phyloP scores from a whole-genome alignment of 1,284 basidiomycete genomes.

The Paramarasmius palmivorus region DNA sequence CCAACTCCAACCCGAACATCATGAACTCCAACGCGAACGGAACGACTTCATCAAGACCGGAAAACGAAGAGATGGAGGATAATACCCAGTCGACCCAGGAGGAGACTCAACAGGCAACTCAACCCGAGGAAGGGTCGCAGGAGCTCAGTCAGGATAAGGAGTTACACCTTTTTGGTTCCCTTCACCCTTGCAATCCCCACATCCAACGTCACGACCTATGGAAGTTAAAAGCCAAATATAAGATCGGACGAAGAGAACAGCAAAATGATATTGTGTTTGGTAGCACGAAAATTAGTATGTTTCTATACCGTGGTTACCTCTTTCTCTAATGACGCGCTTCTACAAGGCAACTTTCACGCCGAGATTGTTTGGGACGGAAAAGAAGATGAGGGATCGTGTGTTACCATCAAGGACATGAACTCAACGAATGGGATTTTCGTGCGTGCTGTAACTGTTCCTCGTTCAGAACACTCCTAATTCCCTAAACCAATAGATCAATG shows the following conservation, averaged over 20 bases:
- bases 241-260: slow-evolving; percentile 55
- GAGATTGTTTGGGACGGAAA: slow-evolving; percentile 66
- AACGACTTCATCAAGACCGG: not conserved
- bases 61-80: not conserved
- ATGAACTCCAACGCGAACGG: not conserved
- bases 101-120: slow-evolving; percentile 47
- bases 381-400: slow-evolving; percentile 49
- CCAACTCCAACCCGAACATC: too few species aligned
- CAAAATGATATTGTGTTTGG: slow-evolving; percentile 59
- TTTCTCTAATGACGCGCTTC: not conserved
- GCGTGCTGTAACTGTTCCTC: slow-evolving; percentile 31
- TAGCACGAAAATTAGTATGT: slow-evolving; percentile 76
- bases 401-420: slow-evolving; percentile 62
- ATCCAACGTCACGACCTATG: slow-evolving; percentile 60
- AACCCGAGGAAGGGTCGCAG: slow-evolving; percentile 40
- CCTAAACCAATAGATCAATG: slow-evolving; percentile 61
- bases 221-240: slow-evolving; percentile 47
- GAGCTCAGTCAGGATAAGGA: slow-evolving; percentile 31
- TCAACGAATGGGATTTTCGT: slow-evolving; percentile 90
- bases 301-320: slow-evolving; percentile 8
- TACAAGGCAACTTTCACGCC: slow-evolving; percentile 66
- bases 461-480: not conserved
- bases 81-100: slow-evolving; percentile 26
- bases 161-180: slow-evolving; percentile 64
- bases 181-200: slow-evolving; percentile 55